Evolutionary conservation across 768 basidiomycete genomes (phyloP), one percentile per base, ranked within the genome.

Genomic region (Crucibulum laeve): DNA sequence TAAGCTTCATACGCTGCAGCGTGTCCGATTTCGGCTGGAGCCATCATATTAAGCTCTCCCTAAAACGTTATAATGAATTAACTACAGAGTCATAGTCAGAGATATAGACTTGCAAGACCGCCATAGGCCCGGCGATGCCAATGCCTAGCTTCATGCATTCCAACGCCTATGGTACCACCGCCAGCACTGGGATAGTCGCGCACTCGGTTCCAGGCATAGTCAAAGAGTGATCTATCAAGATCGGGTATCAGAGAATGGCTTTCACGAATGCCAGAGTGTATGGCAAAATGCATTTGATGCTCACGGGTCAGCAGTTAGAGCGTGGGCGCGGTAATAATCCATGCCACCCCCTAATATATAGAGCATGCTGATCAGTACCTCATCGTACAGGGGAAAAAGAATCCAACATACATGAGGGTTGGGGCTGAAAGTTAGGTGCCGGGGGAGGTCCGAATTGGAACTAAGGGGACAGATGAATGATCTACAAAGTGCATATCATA

Each of bases 1-100:
- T 82, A 81, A 0, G 85, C 84, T 59, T 88, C 85, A 55, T 86
- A 88, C 2, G 83, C 86, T 7, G 86, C 86, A 3, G 87, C 87
- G 51, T 82, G 76, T 1, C 87, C 87, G 14, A 90, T 72, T 45
- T 87, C 83, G 14, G 62, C 53, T 1, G 85, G 80, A 4, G 68
- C 59, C 62, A 87, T 66, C 33, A 63, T 58, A 40, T 59, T 61
- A 14, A 82, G 58, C 44, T 78, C 76, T 28, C 74, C 71, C 81
- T 84, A 48, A 8, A 35, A 25, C 17, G 17, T 32, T 30, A 39
- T 38, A 38, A 41, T 17, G 30, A 21, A 22, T 40, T 23, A 41
- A 5, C 34, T 38, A 21, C 43, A 42, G 39, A 35, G 43, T 42
- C 30, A 17, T 32, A 28, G 32, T 14, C 28, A 39, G 22, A 15